These are phyloP conservation scores for Butyriboletus loyo DNA, from an alignment of 768 basidiomycete species.

Conservation along the genomic window DNA sequence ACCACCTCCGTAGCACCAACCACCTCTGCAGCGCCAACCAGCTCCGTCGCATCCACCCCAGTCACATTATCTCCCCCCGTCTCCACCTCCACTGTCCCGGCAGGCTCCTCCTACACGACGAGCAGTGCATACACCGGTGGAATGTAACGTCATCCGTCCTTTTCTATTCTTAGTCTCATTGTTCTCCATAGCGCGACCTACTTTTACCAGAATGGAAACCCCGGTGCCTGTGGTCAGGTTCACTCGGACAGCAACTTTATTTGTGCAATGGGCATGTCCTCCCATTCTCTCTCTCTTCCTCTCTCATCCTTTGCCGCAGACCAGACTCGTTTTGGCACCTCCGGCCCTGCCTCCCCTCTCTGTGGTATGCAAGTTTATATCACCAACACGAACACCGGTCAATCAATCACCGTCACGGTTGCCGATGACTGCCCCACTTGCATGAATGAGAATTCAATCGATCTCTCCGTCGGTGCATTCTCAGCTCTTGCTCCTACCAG, in stretches of 20 bases:
- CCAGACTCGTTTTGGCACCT: slow-evolving; percentile 48
- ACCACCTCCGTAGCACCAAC: not conserved
- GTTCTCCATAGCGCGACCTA: slow-evolving; percentile 49
- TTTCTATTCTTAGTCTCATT: not conserved
- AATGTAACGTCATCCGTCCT: slow-evolving; percentile 35
- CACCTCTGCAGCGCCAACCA: not conserved
- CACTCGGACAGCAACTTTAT: slow-evolving; percentile 56
- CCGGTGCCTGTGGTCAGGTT: slow-evolving; percentile 75
- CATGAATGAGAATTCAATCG: slow-evolving; percentile 60
- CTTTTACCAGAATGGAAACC: slow-evolving; percentile 66
- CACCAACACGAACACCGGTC: slow-evolving; percentile 52
- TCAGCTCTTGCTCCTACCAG: slow-evolving; percentile 43
- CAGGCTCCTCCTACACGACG: slow-evolving; percentile 21
- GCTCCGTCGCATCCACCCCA: not conserved
- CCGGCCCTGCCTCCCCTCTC: slow-evolving; percentile 43
- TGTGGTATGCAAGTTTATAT: slow-evolving; percentile 70
- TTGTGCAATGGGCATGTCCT: slow-evolving; percentile 57
- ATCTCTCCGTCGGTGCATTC: slow-evolving; percentile 73
- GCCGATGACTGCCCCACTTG: slow-evolving; percentile 86
- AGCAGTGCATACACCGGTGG: slow-evolving; percentile 33
- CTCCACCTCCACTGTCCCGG: not conserved
- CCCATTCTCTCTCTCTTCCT: not conserved
- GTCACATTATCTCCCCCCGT: not conserved
- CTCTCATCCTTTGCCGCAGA: slow-evolving; percentile 36
- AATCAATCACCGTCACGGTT: slow-evolving; percentile 58